Percentiles rank a stretch among this genome's conserved stretches.
phyloP scores from a whole-genome alignment of 2,329 filamentous ascomycete genomes.

The Lasiodiplodia gonubiensis region DNA sequence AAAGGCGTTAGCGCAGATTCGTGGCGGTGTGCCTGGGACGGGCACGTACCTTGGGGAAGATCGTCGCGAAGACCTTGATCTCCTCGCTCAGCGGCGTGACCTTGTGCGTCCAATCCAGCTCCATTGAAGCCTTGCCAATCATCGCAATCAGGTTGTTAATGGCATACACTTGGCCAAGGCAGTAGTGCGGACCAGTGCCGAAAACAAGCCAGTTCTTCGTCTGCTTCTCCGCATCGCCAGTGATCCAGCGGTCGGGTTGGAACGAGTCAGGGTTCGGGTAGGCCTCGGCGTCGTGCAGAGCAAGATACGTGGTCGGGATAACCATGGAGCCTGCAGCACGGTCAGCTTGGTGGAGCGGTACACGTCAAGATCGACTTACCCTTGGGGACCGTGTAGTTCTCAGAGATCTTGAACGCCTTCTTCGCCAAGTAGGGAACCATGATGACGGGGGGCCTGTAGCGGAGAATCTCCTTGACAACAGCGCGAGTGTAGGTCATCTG shows the following conservation, averaged over 20 bases:
- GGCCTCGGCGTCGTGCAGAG: conserved; percentile 89
- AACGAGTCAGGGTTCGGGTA: conserved; percentile 89
- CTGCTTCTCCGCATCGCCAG: conserved; percentile 84
- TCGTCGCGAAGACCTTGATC: conserved; percentile 97
- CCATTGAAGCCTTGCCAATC: conserved; percentile 86
- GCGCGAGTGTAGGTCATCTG: conserved; percentile 88
- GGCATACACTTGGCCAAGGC: conserved; percentile 90
- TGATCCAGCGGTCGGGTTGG: conserved; percentile 90
- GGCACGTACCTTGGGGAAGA: conserved; percentile 82
- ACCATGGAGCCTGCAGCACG: conserved; percentile 76
- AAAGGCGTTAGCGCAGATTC: conserved; percentile 2
- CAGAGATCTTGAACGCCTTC: conserved; percentile 91
- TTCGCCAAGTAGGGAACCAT: conserved; percentile 97
- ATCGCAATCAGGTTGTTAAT: conserved; percentile 86
- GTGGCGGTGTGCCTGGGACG: background rate
- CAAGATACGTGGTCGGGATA: conserved; percentile 87
- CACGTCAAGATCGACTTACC: conserved; percentile 52
- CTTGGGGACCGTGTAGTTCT: conserved; percentile 90
- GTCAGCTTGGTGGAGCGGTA: background rate
- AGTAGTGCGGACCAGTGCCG: conserved; percentile 95
- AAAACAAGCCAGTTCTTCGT: conserved; percentile 98
- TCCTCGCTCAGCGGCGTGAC: conserved; percentile 84
- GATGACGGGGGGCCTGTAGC: conserved; percentile 93
- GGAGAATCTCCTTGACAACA: conserved; percentile 71
- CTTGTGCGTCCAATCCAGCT: conserved; percentile 89